Evolutionary conservation across 768 basidiomycete species (phyloP).

Genomic region (Pleurotus citrinopileatus): DNA sequence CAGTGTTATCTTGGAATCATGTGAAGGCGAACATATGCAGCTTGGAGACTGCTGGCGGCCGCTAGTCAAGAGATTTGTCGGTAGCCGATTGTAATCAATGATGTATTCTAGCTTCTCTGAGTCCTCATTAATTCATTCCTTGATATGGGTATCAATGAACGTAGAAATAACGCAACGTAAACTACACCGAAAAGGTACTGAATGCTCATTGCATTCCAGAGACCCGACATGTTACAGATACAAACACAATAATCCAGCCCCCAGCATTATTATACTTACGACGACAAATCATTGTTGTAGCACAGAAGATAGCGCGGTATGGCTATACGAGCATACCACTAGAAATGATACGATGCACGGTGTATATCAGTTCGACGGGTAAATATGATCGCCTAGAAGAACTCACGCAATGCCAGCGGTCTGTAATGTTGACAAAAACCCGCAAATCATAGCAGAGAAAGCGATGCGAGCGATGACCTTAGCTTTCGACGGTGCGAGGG

Average conservation of each 20-base stretch:
- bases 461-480: constrained; percentile 72
- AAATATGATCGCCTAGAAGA: neutral
- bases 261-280: neutral
- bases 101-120: neutral
- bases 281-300: no score
- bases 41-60: constrained; percentile 60
- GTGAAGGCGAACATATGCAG: constrained; percentile 78
- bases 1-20: constrained; percentile 54
- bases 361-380: constrained; percentile 7
- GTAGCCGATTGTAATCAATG: constrained; percentile 14
- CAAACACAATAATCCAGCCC: neutral
- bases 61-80: constrained; percentile 42
- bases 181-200: neutral
- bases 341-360: neutral
- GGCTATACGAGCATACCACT: constrained; percentile 9
- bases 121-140: neutral
- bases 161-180: neutral
- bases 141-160: neutral
- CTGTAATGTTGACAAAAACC: constrained; percentile 63
- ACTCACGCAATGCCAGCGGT: constrained; percentile 59
- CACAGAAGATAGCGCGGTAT: no score
- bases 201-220: neutral
- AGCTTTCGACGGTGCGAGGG: constrained; percentile 65
- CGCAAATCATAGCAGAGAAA: constrained; percentile 65
- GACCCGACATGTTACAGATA: neutral